Conservation (phyloP, 768 basidiomycete species). For the Termitomyces eurrhizus region DNA sequence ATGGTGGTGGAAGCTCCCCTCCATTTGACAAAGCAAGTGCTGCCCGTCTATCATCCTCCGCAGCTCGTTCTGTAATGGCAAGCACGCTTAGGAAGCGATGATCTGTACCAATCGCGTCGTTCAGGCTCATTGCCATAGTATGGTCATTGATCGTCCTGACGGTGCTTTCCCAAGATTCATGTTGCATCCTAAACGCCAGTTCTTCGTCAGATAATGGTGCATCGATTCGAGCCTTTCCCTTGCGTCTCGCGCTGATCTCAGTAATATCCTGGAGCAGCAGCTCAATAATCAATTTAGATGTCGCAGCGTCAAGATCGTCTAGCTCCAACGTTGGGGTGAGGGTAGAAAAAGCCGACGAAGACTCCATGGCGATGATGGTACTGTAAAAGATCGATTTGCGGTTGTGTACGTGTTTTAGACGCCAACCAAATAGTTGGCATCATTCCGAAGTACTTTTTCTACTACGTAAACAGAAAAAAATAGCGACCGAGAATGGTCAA, state of each 20-base stretch:
- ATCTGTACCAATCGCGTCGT: slow-evolving; percentile 15
- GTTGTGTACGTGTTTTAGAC: not conserved
- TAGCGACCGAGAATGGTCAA: not conserved
- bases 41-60: slow-evolving; percentile 17
- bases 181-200: slow-evolving; percentile 14
- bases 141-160: slow-evolving; percentile 10
- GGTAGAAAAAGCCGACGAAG: not conserved
- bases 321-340: not conserved
- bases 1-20: slow-evolving; percentile 8
- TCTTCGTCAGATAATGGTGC: slow-evolving; percentile 18
- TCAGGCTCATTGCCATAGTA: slow-evolving; percentile 15
- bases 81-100: slow-evolving; percentile 8
- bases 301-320: slow-evolving; percentile 8
- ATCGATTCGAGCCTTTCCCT: slow-evolving; percentile 19
- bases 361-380: slow-evolving; percentile 4
- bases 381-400: not conserved
- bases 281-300: slow-evolving; percentile 11
- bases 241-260: slow-evolving; percentile 14
- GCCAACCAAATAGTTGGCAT: not conserved
- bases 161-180: slow-evolving; percentile 7
- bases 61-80: slow-evolving; percentile 14
- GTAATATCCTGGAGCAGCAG: slow-evolving; percentile 8
- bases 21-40: slow-evolving; percentile 12
- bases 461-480: not conserved
- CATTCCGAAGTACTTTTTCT: not conserved